These are phyloP conservation scores for Ajuga reptans DNA, from an alignment of 305 asterid genomes.

Conservation along the genomic window DNA sequence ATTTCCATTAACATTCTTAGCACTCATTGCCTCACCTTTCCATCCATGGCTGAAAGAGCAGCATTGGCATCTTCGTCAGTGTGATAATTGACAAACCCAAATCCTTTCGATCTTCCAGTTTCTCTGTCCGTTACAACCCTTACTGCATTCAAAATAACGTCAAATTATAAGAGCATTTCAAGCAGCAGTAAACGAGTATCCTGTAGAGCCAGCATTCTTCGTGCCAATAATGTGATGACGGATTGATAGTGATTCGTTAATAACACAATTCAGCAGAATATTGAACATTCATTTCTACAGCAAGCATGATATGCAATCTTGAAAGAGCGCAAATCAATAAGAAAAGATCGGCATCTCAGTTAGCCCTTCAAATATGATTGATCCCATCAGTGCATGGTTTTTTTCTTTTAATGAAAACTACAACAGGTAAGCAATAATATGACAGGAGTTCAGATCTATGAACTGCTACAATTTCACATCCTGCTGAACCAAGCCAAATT, in stretches of 20 bases:
- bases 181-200: no score
- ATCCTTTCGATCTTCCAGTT: constrained; percentile 70
- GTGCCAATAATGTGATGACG: neutral
- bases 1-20: neutral
- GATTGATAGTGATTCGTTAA: neutral
- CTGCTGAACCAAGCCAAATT: neutral
- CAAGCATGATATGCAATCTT: neutral
- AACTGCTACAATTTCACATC: no score
- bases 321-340: neutral
- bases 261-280: neutral
- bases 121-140: constrained; percentile 64
- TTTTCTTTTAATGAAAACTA: no score
- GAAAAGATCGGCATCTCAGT: neutral
- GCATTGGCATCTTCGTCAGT: constrained; percentile 45
- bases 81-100: constrained; percentile 65
- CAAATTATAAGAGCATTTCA: neutral
- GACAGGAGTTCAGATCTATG: neutral
- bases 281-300: neutral
- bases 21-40: constrained; percentile 41
- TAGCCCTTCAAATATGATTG: neutral
- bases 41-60: constrained; percentile 73
- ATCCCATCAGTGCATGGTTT: neutral
- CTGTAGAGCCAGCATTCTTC: neutral
- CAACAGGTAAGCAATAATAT: neutral
- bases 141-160: constrained; percentile 36